phyloP scores from a whole-genome alignment of 192 early-diverging fungal species.

The Radiomyces spectabilis region DNA sequence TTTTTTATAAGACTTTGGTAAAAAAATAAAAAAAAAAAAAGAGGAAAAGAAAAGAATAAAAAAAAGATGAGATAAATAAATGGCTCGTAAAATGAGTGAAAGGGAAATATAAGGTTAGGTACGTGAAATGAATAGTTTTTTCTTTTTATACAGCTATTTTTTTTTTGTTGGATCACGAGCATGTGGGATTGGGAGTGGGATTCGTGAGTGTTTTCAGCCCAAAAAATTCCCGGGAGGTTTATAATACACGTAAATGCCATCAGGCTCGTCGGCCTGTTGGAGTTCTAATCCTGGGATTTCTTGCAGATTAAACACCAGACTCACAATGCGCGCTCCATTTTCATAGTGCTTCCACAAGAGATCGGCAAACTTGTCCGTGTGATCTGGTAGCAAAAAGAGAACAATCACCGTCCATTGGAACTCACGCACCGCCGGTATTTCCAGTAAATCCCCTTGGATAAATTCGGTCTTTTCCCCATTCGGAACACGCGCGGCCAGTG shows the following conservation, averaged over 20 bases:
- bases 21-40: neutral
- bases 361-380: conserved; percentile 36
- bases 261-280: conserved; percentile 28
- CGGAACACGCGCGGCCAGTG: conserved; percentile 22
- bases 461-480: conserved; percentile 15
- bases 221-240: too few species aligned
- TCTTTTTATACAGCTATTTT: too few species aligned
- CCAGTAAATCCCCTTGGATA: conserved; percentile 31
- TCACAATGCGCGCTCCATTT: conserved; percentile 39
- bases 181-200: too few species aligned
- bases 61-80: neutral
- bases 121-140: too few species aligned
- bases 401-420: conserved; percentile 37
- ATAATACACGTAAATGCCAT: conserved; percentile 47
- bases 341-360: conserved; percentile 33
- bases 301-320: conserved; percentile 42
- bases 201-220: too few species aligned
- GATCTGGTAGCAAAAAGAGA: conserved; percentile 44
- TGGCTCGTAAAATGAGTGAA: too few species aligned
- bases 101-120: too few species aligned
- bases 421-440: conserved; percentile 20
- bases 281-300: conserved; percentile 35
- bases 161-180: too few species aligned
- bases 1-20: neutral
- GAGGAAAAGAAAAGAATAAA: neutral